Base-by-base conservation (phyloP, 768 basidiomycete species). In the Candolleomyces efflorescens region DNA sequence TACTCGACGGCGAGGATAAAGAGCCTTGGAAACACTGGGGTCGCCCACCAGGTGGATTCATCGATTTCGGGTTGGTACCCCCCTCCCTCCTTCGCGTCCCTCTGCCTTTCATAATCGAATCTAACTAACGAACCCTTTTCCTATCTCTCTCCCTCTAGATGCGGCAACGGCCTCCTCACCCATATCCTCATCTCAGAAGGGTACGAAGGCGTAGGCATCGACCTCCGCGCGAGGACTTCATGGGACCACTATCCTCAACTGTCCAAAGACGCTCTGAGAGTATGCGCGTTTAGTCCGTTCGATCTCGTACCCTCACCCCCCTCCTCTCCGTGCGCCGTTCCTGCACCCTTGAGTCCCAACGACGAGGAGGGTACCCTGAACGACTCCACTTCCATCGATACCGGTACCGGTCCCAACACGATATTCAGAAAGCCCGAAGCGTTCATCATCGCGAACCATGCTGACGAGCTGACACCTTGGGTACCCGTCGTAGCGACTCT, bases 391-490 rank as follows among this genome's bases (percentile, higher is more conserved):
- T 32, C 32, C 32, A 7, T 11, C 32, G n/a, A n/a, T n/a, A n/a
- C n/a, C n/a, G n/a, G n/a, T n/a, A n/a, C n/a, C n/a, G n/a, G n/a
- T 10, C 55, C 39, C 54, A 61, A 0, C 47, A 61, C 60, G 10
- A 76, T 70, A 59, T 68, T 77, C 65, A 68, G n/a, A n/a, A n/a
- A 64, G 18, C 73, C 75, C 0, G 83, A 78, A 0, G 71, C 77
- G 2, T 98, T 97, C 72, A 72, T 98, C 57, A 89, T 98, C 51
- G 94, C 91, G 9, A 98, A 98, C 73, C 96, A 98, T 69, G 90
- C 95, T 0, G 96, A 98, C 73, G 96, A 98, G 64, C 77, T 98
- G 17, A 95, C 95, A 22, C 96, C 96, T 0, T 98, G 95, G 95
- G 69, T 94, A 0, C 92, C 96, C 0, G 80, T 97, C 1, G 73